These are phyloP conservation scores for Phyllosticta citribraziliensis DNA, from an alignment of 2,329 filamentous ascomycete species.

Conservation along the genomic window DNA sequence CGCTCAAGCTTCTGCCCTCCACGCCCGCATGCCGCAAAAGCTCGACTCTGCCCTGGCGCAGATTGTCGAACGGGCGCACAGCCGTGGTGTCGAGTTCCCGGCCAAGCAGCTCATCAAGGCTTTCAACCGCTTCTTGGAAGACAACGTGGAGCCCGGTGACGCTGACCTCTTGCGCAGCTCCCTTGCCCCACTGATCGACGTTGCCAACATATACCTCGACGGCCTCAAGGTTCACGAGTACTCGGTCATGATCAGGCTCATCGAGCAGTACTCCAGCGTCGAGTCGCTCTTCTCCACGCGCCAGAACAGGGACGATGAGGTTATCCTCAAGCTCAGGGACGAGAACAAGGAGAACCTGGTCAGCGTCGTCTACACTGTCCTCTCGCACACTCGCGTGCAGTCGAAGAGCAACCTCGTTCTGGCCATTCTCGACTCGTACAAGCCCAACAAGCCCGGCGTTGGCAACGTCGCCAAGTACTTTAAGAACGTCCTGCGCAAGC, in stretches of 20 bases:
- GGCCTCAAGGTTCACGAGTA: slow-evolving; percentile 89
- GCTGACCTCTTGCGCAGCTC: slow-evolving; percentile 62
- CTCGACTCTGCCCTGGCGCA: slow-evolving; percentile 74
- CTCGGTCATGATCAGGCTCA: slow-evolving; percentile 64
- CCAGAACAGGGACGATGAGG: slow-evolving; percentile 81
- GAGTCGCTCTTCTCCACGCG: slow-evolving; percentile 83
- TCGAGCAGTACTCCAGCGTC: slow-evolving; percentile 71
- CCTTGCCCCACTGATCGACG: slow-evolving; percentile 63
- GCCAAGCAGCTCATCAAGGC: slow-evolving; percentile 78
- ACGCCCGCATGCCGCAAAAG: slow-evolving; percentile 93
- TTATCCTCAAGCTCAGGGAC: slow-evolving; percentile 86
- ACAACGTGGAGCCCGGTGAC: slow-evolving; percentile 66
- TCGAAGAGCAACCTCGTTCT: slow-evolving; percentile 91
- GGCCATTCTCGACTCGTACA: slow-evolving; percentile 87
- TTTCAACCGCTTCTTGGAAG: slow-evolving; percentile 79
- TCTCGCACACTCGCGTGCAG: slow-evolving; percentile 86
- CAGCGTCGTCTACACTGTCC: slow-evolving; percentile 76
- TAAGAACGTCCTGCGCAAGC: slow-evolving; percentile 67
- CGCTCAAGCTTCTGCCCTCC: slow-evolving; percentile 90
- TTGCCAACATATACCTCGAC: slow-evolving; percentile 73
- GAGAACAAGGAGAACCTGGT: slow-evolving; percentile 88
- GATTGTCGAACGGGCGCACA: slow-evolving; percentile 73
- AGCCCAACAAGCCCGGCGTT: slow-evolving; percentile 83
- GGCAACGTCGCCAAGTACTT: slow-evolving; percentile 85
- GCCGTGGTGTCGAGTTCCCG: slow-evolving; percentile 77